Base-by-base conservation (phyloP, 495 filamentous ascomycete genomes). In the Penicillium egyptiacum region DNA sequence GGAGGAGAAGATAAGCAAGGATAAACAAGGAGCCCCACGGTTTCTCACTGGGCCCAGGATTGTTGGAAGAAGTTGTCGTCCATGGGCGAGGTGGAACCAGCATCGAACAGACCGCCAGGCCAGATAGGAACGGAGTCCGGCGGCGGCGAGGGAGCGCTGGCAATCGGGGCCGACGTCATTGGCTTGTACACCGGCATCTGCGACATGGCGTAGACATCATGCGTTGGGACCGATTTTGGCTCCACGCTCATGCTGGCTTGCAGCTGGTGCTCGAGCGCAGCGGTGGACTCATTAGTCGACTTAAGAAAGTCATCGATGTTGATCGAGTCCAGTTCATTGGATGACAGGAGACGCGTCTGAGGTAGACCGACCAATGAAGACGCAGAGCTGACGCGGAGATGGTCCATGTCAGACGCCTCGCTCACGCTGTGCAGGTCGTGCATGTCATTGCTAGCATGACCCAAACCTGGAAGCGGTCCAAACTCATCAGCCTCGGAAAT, bases 401-500 rank as follows among this genome's bases (percentile, higher is more conserved):
- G 72, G 54, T 82, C 77, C 54, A 80, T 75, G 58, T 83, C 76
- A 28, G 78, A 82, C 8, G 81, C 75, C 49, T 84, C 82, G 55
- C 82, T 80, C 53, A 80, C 77, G 56, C 78, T 81, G 63, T 75
- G 70, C 31, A 74, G 68, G 56, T 79, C 72, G 42, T 75, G 74
- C 49, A 76, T 58, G 54, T 78, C 75, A 56, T 64, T 65, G 56
- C 62, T 62, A 22, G 67, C 47, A 19, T 60, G 62, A 8, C 69
- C 72, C 22, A 77, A 54, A 23, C 64, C 68, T 11, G 73, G 72
- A 23, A 76, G 69, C 10, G 74, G 70, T n/a, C 71, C 74, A 40
- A 67, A 73, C 79, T 92, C 88, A 51, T 89, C 88, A 14, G 82
- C 82, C 69, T 91, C 88, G 14, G 88, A 91, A 28, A 88, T 83